Conservation (phyloP, 129 eudicot species). For the Cynara cardunculus region DNA sequence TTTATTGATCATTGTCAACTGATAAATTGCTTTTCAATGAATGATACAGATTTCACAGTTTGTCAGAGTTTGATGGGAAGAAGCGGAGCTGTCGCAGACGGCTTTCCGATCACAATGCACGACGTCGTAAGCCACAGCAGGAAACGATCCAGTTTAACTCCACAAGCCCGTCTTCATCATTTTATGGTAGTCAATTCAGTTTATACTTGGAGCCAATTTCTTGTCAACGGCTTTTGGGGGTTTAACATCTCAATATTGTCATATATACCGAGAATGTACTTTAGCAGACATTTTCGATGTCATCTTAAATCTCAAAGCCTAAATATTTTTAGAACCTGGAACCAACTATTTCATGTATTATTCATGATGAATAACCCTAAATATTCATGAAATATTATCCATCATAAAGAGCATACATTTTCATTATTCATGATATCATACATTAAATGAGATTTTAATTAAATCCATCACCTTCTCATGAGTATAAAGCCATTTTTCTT, state of each 20-base stretch:
- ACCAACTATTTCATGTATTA: neutral
- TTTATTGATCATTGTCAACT: neutral
- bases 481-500: too few relatives aligned
- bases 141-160: conserved; percentile 67
- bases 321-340: neutral
- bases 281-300: neutral
- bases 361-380: neutral
- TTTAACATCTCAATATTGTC: neutral
- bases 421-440: neutral
- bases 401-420: neutral
- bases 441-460: too few relatives aligned
- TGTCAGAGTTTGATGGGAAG: conserved; percentile 85
- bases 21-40: neutral
- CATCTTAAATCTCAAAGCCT: neutral
- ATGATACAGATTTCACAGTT: conserved; percentile 66
- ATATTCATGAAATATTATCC: neutral
- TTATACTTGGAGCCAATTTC: neutral
- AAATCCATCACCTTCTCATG: too few relatives aligned
- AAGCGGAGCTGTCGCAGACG: conserved; percentile 90
- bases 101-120: conserved; percentile 92
- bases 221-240: neutral
- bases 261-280: neutral
- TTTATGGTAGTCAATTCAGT: conserved; percentile 51
- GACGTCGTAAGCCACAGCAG: conserved; percentile 87
- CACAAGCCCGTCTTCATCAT: conserved; percentile 53